A percentile compares a stretch with the other conserved stretches of the same genome.
Evolutionary conservation across 75 land plant genomes (phyloP).

Genomic region (Cupressus sempervirens): DNA sequence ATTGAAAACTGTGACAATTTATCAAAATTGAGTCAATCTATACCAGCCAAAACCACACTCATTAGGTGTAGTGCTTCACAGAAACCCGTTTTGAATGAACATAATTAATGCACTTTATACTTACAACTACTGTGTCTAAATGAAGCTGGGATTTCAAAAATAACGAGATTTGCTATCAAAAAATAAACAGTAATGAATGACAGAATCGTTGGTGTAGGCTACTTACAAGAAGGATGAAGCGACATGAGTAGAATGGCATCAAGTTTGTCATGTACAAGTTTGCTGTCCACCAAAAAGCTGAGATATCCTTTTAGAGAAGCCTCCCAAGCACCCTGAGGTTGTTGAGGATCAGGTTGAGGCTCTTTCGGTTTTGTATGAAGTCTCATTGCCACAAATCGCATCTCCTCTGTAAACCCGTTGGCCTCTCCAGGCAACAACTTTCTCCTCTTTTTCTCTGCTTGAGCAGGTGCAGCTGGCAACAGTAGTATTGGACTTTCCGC

Average conservation of each 20-base stretch:
- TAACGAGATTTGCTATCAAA: too few relatives aligned
- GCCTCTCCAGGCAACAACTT: constrained; percentile 72
- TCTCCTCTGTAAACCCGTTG: constrained; percentile 85
- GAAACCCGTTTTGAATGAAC: too few relatives aligned
- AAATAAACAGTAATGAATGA: neutral
- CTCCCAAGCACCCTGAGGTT: constrained; percentile 53
- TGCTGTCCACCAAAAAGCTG: constrained; percentile 80
- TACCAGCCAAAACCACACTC: too few relatives aligned
- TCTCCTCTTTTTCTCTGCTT: constrained; percentile 26
- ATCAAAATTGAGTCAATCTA: too few relatives aligned
- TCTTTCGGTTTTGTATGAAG: constrained; percentile 50
- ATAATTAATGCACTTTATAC: too few relatives aligned
- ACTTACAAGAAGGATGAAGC: constrained; percentile 76
- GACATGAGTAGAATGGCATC: constrained; percentile 77
- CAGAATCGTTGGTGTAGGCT: neutral
- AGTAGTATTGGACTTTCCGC: too few relatives aligned
- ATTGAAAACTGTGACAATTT: too few relatives aligned
- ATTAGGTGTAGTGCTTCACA: too few relatives aligned
- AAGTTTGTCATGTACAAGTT: constrained; percentile 65
- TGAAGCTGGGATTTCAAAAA: too few relatives aligned
- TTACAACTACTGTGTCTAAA: too few relatives aligned
- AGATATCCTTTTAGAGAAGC: constrained; percentile 73
- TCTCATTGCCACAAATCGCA: constrained; percentile 96
- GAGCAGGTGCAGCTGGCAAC: too few relatives aligned
- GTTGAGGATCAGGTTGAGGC: constrained; percentile 5